Base-by-base conservation (phyloP, 106 monocot species). In the Gastrodia elata region DNA sequence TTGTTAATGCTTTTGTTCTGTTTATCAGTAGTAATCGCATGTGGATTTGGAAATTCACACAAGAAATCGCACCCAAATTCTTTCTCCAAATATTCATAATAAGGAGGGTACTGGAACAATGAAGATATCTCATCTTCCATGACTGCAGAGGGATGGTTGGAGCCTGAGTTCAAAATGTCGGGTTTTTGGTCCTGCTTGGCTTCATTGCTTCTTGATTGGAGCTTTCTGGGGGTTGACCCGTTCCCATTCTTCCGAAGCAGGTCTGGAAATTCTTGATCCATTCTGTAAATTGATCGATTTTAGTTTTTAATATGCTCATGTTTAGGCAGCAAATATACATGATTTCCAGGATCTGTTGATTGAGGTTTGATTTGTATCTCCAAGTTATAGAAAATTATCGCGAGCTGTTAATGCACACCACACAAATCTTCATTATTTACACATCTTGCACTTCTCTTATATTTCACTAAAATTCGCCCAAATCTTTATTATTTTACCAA, bases 221-320 rank as follows among this genome's bases (percentile, higher is more conserved):
- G 67, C 68, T 81, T 83, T 35, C 79, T 68, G 57, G 73, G 79
- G 43, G 71, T 77, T 74, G 87, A 89, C 56, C 86, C 81, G 65
- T 86, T 76, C 9, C 88, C 91, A 26, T 94, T 84, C 27, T 65
- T 64, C 94, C 94, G 88, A 30, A 84, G 39, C 5, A 91, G 86
- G 70, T 94, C 94, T 5, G 86, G 37, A 27, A 94, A 84, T 25
- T 88, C 88, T 41, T 79, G 44, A 8, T 82, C 82, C 8, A 46
- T 14, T 36, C 87, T 87, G 81, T 35, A 41, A 32, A 25, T 69
- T 69, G n/a, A n/a, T n/a, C n/a, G n/a, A n/a, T n/a, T n/a, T n/a
- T n/a, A n/a, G n/a, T n/a, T n/a, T n/a, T n/a, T n/a, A n/a, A n/a
- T n/a, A n/a, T n/a, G n/a, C n/a, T n/a, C n/a, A n/a, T n/a, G n/a